Evolutionary conservation across 2,329 filamentous ascomycete species (phyloP).

Genomic region (Balansia obtecta): DNA sequence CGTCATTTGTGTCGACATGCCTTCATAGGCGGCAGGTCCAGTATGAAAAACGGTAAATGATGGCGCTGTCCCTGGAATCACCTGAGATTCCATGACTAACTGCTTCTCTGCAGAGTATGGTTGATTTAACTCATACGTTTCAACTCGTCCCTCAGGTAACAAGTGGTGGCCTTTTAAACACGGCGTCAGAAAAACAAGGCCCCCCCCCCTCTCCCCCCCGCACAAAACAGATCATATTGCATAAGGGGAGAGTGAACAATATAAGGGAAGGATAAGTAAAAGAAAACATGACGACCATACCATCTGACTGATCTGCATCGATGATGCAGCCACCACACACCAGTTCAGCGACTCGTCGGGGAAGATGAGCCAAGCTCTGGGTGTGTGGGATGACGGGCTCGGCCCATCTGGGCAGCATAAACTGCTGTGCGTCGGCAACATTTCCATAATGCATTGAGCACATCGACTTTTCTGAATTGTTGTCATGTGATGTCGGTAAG

Average conservation of each 20-base stretch:
- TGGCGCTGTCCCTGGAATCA: neutral
- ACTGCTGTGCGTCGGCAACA: constrained; percentile 9
- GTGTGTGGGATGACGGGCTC: constrained; percentile 13
- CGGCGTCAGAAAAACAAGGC: neutral
- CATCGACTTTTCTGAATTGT: neutral
- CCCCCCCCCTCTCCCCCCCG: no score
- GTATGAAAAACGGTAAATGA: neutral
- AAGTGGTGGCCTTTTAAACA: constrained; percentile 21
- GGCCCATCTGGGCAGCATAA: constrained; percentile 11
- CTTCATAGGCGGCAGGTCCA: neutral
- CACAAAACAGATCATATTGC: no score
- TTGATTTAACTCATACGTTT: constrained; percentile 17
- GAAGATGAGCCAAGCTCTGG: constrained; percentile 14
- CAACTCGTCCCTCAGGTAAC: constrained; percentile 13
- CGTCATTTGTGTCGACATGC: neutral
- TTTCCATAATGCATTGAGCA: neutral
- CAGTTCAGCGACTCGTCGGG: constrained; percentile 17
- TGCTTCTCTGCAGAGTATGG: constrained; percentile 15
- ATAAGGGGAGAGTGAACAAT: neutral
- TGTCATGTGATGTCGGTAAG: constrained; percentile 4
- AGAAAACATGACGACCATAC: constrained; percentile 13
- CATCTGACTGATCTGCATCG: constrained; percentile 15
- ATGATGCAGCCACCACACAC: constrained; percentile 22
- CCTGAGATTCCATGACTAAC: neutral
- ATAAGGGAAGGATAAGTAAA: neutral